A percentile compares a stretch with the other conserved stretches of the same genome.
Evolutionary conservation across 169 alveolate species (phyloP).

Genomic region (Cytauxzoon felis): DNA sequence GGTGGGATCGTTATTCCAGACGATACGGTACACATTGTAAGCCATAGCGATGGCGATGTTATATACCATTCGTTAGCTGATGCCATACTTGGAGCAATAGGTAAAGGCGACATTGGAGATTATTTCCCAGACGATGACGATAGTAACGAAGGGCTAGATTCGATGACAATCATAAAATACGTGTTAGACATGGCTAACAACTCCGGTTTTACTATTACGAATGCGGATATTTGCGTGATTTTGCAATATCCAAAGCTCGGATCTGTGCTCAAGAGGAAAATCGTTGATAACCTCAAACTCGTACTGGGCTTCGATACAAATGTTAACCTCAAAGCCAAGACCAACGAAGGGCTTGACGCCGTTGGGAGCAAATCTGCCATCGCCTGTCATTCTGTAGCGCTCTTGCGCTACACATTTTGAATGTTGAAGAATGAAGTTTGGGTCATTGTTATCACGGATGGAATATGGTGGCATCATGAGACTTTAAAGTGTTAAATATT

Average conservation of each 20-base stretch:
- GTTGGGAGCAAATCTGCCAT: constrained; percentile 51
- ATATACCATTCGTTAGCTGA: constrained; percentile 79
- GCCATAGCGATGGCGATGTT: constrained; percentile 87
- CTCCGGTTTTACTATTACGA: constrained; percentile 28
- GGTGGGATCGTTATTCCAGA: constrained; percentile 68
- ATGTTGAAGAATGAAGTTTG: no score
- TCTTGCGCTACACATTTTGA: constrained; percentile 11
- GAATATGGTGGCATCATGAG: no score
- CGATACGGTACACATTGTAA: constrained; percentile 47
- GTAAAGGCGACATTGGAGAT: constrained; percentile 80
- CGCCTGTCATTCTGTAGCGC: constrained; percentile 58
- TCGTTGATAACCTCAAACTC: neutral
- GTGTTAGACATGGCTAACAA: constrained; percentile 20
- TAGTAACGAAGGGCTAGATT: constrained; percentile 52
- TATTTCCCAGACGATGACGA: constrained; percentile 80
- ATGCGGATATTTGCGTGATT: constrained; percentile 39
- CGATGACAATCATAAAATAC: constrained; percentile 30
- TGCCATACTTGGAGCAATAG: constrained; percentile 77
- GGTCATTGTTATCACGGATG: no score
- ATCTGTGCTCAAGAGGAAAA: neutral
- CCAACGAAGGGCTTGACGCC: constrained; percentile 62
- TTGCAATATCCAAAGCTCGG: constrained; percentile 45
- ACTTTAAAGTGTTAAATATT: no score
- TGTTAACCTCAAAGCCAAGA: constrained; percentile 61
- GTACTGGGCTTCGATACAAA: constrained; percentile 22